Evolutionary conservation across 2,329 filamentous ascomycete genomes (phyloP), one percentile per base, ranked within the genome.

Genomic region (Aspergillus sp.): DNA sequence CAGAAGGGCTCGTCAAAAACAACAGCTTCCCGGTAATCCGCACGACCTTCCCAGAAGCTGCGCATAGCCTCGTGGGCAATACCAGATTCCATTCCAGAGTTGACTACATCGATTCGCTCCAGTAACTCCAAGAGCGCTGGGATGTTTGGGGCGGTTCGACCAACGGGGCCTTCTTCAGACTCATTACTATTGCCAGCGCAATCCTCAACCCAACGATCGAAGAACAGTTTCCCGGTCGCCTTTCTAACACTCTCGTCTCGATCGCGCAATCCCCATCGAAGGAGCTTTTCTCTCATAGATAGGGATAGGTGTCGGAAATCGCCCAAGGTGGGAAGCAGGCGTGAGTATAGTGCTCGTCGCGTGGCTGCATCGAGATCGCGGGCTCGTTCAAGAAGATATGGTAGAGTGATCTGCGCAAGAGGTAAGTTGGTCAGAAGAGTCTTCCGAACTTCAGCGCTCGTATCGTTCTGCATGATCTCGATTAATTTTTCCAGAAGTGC

Each of bases 161-260:
- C 60, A 11, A 58, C 56, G 11, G 69, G 69, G 5, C 77, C 75
- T 38, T 77, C 76, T 28, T 78, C 78, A 7, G 77, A 71, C 33
- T 81, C 79, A 12, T 75, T 74, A 32, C 83, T 78, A 1, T 79
- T 75, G 2, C 85, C 85, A 5, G 87, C 90, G 57, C 90, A 96
- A 60, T 97, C 89, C 61, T 97, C 91, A 48, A 98, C 91, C 93
- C 93, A 98, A n/a, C 89, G 82, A 60, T 96, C 90, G 48, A 86
- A 83, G 70, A 98, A 98, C 6, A 97, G 75, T 37, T 88, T 85
- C 6, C 87, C 89, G 4, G 93, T 88, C 7, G 91, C 91, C 64
- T 95, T 95, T 41, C 90, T 83, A 9, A 98, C 93, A 54, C 86
- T 89, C 53, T 97, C 91, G 54, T 98, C 93, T 65, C 93, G 82